Percentiles rank a stretch among this genome's conserved stretches.
Evolutionary conservation across 768 basidiomycete species (phyloP).

Genomic region (Mycena galericulata): DNA sequence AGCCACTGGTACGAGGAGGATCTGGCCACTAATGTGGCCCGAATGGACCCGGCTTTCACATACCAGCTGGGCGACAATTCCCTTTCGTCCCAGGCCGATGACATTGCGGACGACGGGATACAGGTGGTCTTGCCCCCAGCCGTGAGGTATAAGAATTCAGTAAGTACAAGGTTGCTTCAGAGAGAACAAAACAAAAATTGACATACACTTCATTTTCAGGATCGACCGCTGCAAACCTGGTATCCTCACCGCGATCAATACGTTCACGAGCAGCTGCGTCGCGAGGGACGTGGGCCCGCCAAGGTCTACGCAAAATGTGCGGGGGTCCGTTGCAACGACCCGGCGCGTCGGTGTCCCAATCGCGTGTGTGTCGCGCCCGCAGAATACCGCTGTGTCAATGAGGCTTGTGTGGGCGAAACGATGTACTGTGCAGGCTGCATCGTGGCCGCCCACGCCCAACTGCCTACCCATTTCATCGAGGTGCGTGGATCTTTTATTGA

Average conservation of each 20-base stretch:
- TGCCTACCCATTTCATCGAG: slow-evolving; percentile 11
- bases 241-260: not conserved
- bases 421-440: not conserved
- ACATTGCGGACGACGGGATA: not conserved
- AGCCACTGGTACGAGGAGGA: slow-evolving; percentile 4
- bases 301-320: not conserved
- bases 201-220: not conserved
- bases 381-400: slow-evolving; percentile 9
- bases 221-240: slow-evolving; percentile 5
- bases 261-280: not conserved
- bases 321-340: not conserved
- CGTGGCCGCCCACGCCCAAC: not conserved
- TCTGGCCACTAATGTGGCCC: not conserved
- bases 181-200: no score
- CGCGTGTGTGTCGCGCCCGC: no score
- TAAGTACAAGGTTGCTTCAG: not conserved
- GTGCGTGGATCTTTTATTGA: not conserved
- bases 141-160: not conserved
- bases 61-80: slow-evolving; percentile 1
- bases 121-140: not conserved
- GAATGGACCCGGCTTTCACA: not conserved
- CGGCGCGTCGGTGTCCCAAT: no score
- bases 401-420: no score
- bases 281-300: slow-evolving; percentile 1
- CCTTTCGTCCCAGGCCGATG: not conserved